These are phyloP conservation scores for Bacterosira constricta DNA, from an alignment of 108 stramenopile species.

Conservation along the genomic window DNA sequence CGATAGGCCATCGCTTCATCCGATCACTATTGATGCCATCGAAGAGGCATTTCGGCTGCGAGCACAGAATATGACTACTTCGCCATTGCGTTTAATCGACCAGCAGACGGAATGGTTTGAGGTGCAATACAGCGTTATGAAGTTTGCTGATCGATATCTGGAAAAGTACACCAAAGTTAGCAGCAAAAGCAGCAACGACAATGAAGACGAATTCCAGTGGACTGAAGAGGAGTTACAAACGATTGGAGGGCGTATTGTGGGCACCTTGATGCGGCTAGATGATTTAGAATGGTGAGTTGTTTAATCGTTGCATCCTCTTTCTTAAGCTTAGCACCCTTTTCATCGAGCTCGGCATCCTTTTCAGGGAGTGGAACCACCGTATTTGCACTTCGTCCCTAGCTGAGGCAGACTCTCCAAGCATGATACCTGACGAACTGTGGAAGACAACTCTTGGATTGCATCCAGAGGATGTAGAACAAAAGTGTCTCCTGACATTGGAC, in stretches of 20 bases:
- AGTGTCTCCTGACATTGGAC: constrained; percentile 17
- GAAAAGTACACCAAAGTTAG: constrained; percentile 53
- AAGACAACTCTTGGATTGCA: constrained; percentile 64
- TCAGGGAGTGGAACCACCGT: constrained; percentile 55
- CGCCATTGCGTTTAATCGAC: constrained; percentile 40
- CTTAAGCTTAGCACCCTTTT: too few species aligned
- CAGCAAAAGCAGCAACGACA: constrained; percentile 44
- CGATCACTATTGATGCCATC: constrained; percentile 79
- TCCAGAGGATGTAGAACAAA: constrained; percentile 39
- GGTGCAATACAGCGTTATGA: constrained; percentile 44
- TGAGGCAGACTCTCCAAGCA: constrained; percentile 6
- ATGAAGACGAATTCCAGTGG: constrained; percentile 14
- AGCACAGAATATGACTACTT: constrained; percentile 38
- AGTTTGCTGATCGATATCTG: constrained; percentile 63
- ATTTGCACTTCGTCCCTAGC: constrained; percentile 36
- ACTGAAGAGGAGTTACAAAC: constrained; percentile 71
- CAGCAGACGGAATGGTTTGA: constrained; percentile 46
- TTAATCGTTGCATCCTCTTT: too few species aligned
- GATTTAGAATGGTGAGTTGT: constrained; percentile 68
- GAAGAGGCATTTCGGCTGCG: constrained; percentile 70
- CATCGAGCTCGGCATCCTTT: too few species aligned
- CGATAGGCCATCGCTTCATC: constrained; percentile 84
- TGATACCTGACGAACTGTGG: constrained; percentile 64
- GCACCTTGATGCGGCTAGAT: constrained; percentile 77
- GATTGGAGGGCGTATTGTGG: constrained; percentile 82